A percentile compares a stretch with the other conserved stretches of the same genome.
Evolutionary conservation across 306 rosid genomes (phyloP).

Genomic region (Spatholobus suberectus): DNA sequence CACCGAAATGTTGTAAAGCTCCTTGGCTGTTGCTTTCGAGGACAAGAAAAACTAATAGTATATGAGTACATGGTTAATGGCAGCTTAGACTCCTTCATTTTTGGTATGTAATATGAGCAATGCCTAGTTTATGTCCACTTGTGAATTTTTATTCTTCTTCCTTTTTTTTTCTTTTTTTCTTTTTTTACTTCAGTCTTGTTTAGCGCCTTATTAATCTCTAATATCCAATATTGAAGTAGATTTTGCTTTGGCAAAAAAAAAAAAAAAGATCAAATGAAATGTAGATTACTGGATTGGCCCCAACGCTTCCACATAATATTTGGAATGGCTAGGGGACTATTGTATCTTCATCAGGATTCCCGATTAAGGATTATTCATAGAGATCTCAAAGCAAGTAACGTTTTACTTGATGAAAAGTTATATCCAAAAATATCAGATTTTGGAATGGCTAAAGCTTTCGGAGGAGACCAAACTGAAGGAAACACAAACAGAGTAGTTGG

Average conservation of each 20-base stretch:
- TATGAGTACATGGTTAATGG: conserved; percentile 28
- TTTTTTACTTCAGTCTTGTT: neutral
- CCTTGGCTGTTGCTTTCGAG: conserved; percentile 12
- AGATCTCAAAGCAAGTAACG: neutral
- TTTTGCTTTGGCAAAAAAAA: neutral
- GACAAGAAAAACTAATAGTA: conserved; percentile 11
- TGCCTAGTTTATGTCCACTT: neutral
- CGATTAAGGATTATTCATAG: neutral
- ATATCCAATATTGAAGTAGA: neutral
- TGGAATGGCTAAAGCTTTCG: conserved; percentile 22
- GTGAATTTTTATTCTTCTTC: too few relatives aligned
- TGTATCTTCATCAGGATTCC: conserved; percentile 30
- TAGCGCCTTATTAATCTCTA: neutral
- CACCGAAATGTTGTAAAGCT: conserved; percentile 35
- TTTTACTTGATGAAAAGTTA: conserved; percentile 5
- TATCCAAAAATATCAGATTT: conserved; percentile 27
- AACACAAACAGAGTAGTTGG: conserved; percentile 8
- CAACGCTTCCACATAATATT: neutral
- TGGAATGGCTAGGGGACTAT: neutral
- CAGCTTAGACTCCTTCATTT: conserved; percentile 10
- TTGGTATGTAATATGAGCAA: conserved; percentile 1
- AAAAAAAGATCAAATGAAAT: neutral
- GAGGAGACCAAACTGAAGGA: conserved; percentile 16
- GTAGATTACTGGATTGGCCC: neutral
- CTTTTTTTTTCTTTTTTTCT: too few relatives aligned